Conservation (phyloP, 73 alveolate genomes). For the Stentor coeruleus region DNA sequence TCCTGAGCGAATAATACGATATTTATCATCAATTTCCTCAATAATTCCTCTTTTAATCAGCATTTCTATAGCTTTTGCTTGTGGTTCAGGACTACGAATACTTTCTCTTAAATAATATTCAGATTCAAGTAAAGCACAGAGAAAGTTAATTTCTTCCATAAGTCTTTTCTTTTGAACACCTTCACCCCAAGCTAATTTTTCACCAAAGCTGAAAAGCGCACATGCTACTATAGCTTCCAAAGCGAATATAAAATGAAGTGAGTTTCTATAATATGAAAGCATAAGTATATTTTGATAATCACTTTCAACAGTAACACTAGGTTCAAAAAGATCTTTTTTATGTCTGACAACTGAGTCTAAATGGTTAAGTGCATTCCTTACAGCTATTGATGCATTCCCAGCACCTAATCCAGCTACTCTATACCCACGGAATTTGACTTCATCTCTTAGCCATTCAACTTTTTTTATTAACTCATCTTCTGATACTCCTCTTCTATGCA, state of each 20-base stretch:
- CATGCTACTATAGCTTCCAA: conserved; percentile 61
- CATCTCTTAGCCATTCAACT: conserved; percentile 65
- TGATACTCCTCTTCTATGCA: conserved; percentile 77
- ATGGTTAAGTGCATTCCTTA: conserved; percentile 42
- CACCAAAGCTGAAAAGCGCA: conserved; percentile 75
- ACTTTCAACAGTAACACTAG: conserved; percentile 52
- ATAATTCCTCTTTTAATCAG: conserved; percentile 57
- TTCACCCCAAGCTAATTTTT: conserved; percentile 46
- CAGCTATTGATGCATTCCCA: conserved; percentile 45
- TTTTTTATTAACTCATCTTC: conserved; percentile 68
- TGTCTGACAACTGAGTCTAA: conserved; percentile 32
- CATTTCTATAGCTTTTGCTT: conserved; percentile 31
- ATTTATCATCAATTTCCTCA: conserved; percentile 29
- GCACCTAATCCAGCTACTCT: conserved; percentile 29
- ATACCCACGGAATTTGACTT: conserved; percentile 62
- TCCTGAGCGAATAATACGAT: conserved; percentile 36
- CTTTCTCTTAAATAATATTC: conserved; percentile 62
- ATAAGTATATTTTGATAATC: conserved; percentile 77
- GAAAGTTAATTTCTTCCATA: conserved; percentile 62
- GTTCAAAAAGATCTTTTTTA: conserved; percentile 76
- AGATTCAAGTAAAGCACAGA: conserved; percentile 43
- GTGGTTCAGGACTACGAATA: conserved; percentile 29
- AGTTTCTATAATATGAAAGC: conserved; percentile 79
- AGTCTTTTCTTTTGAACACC: conserved; percentile 65
- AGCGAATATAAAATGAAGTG: conserved; percentile 52